These are phyloP conservation scores for Leccinum sublutescens DNA, from an alignment of 768 basidiomycete genomes.

Conservation along the genomic window DNA sequence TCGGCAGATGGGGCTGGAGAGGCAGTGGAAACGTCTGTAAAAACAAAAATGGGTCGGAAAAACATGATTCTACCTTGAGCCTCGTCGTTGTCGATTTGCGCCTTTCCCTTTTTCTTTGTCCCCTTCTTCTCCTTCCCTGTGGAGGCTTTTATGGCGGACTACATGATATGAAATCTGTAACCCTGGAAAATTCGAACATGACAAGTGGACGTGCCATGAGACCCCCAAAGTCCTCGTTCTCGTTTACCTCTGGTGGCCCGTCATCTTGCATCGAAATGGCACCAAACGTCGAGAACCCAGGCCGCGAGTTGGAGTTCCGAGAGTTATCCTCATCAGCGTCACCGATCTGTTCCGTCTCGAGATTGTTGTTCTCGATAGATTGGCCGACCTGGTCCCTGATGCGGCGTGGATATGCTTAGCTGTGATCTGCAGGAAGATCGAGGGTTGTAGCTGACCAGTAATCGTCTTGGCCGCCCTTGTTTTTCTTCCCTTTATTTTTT, in stretches of 20 bases:
- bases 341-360: slow-evolving; percentile 26
- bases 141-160: slow-evolving; percentile 67
- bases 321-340: slow-evolving; percentile 45
- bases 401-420: slow-evolving; percentile 12
- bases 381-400: slow-evolving; percentile 67
- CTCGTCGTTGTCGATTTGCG: slow-evolving; percentile 15
- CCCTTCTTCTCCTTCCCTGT: slow-evolving; percentile 28
- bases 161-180: slow-evolving; percentile 1
- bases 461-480: slow-evolving; percentile 73
- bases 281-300: slow-evolving; percentile 53
- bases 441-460: slow-evolving; percentile 58
- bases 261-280: slow-evolving; percentile 43
- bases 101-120: slow-evolving; percentile 22
- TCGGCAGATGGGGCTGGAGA: slow-evolving; percentile 31
- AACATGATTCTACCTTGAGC: slow-evolving; percentile 9
- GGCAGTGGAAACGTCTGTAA: slow-evolving; percentile 25
- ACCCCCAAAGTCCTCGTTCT: slow-evolving; percentile 69
- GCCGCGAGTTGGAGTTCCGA: slow-evolving; percentile 28
- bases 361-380: slow-evolving; percentile 44
- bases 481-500: slow-evolving; percentile 85
- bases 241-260: slow-evolving; percentile 45
- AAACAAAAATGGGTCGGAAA: not conserved
- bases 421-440: slow-evolving; percentile 16
- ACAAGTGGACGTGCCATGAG: slow-evolving; percentile 58
- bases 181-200: not conserved